phyloP scores from a whole-genome alignment of 2,329 filamentous ascomycete species.

The Aspergillus texensis region DNA sequence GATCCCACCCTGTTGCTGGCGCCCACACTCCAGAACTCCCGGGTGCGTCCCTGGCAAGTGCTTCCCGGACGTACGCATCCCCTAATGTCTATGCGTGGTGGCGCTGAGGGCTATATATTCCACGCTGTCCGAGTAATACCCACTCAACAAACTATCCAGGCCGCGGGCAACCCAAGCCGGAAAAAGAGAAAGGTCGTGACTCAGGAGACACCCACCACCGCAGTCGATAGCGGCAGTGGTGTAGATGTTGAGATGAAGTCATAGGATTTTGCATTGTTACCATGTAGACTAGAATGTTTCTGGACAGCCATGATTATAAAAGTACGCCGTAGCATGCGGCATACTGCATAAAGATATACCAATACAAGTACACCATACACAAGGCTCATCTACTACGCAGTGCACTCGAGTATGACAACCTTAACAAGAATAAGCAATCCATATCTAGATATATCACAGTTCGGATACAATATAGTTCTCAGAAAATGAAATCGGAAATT shows the following conservation, averaged over 20 bases:
- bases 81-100: slow-evolving; percentile 85
- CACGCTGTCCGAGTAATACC: slow-evolving; percentile 81
- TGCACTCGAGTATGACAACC: not conserved
- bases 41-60: slow-evolving; percentile 84
- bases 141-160: slow-evolving; percentile 76
- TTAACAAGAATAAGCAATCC: not conserved
- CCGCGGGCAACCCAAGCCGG: slow-evolving; percentile 69
- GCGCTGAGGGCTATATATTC: slow-evolving; percentile 87
- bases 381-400: not conserved
- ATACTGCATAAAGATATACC: not conserved
- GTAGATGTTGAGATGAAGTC: slow-evolving; percentile 35
- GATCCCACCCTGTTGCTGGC: slow-evolving; percentile 84
- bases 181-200: slow-evolving; percentile 68
- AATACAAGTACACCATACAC: not conserved
- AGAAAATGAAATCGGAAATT: slow-evolving; percentile 8
- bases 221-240: slow-evolving; percentile 23
- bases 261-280: slow-evolving; percentile 14
- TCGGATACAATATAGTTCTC: slow-evolving; percentile 3
- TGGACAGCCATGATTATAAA: not conserved
- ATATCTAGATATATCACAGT: slow-evolving; percentile 14
- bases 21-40: slow-evolving; percentile 76
- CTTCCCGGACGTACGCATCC: slow-evolving; percentile 90
- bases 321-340: not conserved
- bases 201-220: slow-evolving; percentile 23
- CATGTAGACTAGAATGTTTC: slow-evolving; percentile 4